Evolutionary conservation across 2,329 filamentous ascomycete genomes (phyloP).

Genomic region (Apiospora sp.): DNA sequence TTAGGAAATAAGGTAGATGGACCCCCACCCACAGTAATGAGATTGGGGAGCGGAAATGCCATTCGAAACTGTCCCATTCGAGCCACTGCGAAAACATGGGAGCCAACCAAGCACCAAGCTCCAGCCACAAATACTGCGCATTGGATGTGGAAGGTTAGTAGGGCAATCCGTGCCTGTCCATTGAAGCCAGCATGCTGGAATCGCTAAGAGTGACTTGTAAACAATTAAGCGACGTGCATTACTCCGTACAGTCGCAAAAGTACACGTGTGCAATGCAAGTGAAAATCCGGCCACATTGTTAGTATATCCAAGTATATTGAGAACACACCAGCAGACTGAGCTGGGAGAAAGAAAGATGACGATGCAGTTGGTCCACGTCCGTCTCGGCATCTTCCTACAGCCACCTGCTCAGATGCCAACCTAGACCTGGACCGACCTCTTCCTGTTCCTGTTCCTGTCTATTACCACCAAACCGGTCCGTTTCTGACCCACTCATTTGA

Average conservation of each 20-base stretch:
- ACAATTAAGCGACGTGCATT: too few relatives aligned
- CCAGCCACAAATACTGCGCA: not conserved
- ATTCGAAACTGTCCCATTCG: not conserved
- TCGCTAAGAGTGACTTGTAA: not conserved
- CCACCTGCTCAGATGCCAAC: not conserved
- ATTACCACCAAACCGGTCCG: constrained; percentile 19
- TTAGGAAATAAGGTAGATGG: constrained; percentile 18
- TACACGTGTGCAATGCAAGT: not conserved
- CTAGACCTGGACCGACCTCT: not conserved
- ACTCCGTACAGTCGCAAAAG: too few relatives aligned
- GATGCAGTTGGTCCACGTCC: constrained; percentile 15
- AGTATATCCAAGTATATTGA: not conserved
- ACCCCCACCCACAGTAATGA: constrained; percentile 16
- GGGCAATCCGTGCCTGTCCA: not conserved
- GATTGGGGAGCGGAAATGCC: not conserved
- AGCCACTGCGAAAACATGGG: not conserved
- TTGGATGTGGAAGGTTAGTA: not conserved
- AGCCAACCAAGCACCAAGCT: not conserved
- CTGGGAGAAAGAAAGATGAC: not conserved
- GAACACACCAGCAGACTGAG: not conserved
- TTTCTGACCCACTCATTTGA: constrained; percentile 10
- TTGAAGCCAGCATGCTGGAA: not conserved
- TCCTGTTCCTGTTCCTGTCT: not conserved
- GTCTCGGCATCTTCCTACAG: constrained; percentile 3
- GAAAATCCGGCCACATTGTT: not conserved